Base-by-base conservation (phyloP, 352 stramenopile species). In the Pythium scleroteichum region DNA sequence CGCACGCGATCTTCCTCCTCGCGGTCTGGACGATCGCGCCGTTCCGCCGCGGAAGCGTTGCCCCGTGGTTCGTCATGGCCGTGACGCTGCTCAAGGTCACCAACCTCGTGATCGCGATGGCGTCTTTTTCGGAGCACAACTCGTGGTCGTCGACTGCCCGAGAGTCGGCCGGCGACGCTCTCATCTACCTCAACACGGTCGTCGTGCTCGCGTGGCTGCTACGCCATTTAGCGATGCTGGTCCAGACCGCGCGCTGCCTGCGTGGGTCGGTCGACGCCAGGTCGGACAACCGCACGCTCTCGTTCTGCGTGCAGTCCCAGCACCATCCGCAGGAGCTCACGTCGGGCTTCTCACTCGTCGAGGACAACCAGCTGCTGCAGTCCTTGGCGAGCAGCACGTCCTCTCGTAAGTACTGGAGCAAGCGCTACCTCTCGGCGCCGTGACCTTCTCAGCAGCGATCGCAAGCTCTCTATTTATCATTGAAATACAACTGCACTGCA, bases 1-100 rank as follows among this genome's bases (percentile, higher is more conserved):
- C 74, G 4, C 53, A 71, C 47, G 50, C 52, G 0, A 39, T 71
- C 4, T 74, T 60, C 33, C 13, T 78, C 20, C 35, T 64, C 2
- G 35, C 54, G 9, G 48, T 72, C 8, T 40, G 62, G 29, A 26
- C 53, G 27, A 23, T 66, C 4, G 38, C 32, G 24, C 70, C 70
- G 4, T 78, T 75, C 40, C 10, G 42, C 1, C 20, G 22, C 3
- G 50, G 54, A 26, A 59, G 40, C 26, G 47, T 65, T 23, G 53
- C 62, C 5, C 39, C 35, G n/a, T 68, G 50, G 54, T 64, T 69
- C 20, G 22, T 51, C 33, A 42, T 69, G 20, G 55, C 19, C 13
- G 22, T 72, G n/a, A 55, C 40, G 20, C 39, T 64, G 22, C 19
- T 73, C 40, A 58, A 59, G 33, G 52, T 73, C 27, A n/a, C 48